Conservation (phyloP, 345 rosid genomes). For the Eucalyptus sp. region DNA sequence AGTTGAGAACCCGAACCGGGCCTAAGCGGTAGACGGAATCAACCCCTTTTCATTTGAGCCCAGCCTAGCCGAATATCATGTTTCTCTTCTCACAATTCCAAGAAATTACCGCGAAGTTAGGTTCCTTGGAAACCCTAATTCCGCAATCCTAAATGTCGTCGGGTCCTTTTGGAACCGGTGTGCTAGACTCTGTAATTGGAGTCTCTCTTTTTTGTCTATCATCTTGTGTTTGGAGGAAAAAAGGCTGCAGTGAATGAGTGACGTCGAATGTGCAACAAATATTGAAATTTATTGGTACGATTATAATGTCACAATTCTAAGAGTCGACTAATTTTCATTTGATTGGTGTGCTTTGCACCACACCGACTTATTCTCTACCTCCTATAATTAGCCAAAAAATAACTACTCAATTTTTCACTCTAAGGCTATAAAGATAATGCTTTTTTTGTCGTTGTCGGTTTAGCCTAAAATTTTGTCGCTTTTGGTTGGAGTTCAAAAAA, state of each 20-base stretch:
- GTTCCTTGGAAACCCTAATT: not conserved
- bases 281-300: not conserved
- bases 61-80: not conserved
- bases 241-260: not conserved
- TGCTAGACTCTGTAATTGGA: not conserved
- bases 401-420: not conserved
- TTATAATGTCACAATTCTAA: not conserved
- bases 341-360: not conserved
- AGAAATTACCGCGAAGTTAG: not conserved
- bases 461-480: not conserved
- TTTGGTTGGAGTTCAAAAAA: not conserved
- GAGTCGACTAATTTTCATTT: not conserved
- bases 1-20: not conserved
- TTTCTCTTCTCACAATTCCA: not conserved
- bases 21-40: too few relatives aligned
- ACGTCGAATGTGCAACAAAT: not conserved
- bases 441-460: not conserved
- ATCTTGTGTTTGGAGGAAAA: not conserved
- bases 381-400: not conserved
- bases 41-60: not conserved
- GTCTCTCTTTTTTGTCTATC: not conserved
- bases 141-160: not conserved
- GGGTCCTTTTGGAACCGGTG: not conserved
- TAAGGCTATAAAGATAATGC: not conserved
- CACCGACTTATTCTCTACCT: not conserved